A percentile compares a stretch with the other conserved stretches of the same genome.
Evolutionary conservation across 768 basidiomycete species (phyloP).

Genomic region (Kwoniella botswanensis): DNA sequence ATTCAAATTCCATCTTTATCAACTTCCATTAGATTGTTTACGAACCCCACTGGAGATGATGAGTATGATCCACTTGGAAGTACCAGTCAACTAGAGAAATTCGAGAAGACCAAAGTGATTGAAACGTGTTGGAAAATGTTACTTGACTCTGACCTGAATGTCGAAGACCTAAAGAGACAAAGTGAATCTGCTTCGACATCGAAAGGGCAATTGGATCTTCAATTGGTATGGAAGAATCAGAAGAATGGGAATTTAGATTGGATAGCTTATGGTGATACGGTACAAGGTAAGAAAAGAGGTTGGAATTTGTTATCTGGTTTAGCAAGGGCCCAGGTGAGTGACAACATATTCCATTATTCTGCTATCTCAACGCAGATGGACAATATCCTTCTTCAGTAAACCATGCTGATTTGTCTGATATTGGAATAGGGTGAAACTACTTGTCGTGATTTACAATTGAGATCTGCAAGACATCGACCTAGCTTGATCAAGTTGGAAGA

Average conservation of each 20-base stretch:
- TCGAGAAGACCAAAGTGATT: constrained; percentile 70
- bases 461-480: constrained; percentile 73
- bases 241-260: constrained; percentile 76
- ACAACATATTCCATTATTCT: neutral
- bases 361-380: too few relatives aligned
- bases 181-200: constrained; percentile 59
- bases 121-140: constrained; percentile 68
- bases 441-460: constrained; percentile 67
- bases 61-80: constrained; percentile 39
- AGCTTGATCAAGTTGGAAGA: constrained; percentile 61
- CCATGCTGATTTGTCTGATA: constrained; percentile 6
- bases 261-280: constrained; percentile 70
- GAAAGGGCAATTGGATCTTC: constrained; percentile 62
- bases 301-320: constrained; percentile 80
- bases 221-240: constrained; percentile 74
- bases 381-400: too few relatives aligned
- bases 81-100: constrained; percentile 61
- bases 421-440: constrained; percentile 24
- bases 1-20: constrained; percentile 72
- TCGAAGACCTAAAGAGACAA: constrained; percentile 67
- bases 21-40: constrained; percentile 70
- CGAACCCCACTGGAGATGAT: constrained; percentile 64
- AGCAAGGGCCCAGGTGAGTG: constrained; percentile 70
- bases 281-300: constrained; percentile 66
- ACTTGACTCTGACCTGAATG: constrained; percentile 64